Evolutionary conservation across 257 asterid genomes (phyloP), one percentile per base, ranked within the genome.

Genomic region (Verbascum thapsus): DNA sequence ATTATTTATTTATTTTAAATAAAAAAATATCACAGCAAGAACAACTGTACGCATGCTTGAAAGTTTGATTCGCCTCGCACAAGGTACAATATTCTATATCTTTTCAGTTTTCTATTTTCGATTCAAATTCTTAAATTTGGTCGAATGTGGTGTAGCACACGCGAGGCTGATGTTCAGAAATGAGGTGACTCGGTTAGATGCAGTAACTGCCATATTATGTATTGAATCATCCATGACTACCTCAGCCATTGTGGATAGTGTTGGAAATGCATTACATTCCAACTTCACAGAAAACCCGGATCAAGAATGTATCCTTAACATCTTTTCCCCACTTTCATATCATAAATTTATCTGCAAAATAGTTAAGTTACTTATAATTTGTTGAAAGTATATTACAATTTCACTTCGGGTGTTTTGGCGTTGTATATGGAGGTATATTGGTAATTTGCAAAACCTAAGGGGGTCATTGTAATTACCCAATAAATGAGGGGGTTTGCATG

Each of bases 51-150:
- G 96, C 71, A 92, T 89, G 99, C 84, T 92, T 83, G 99, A 92
- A 78, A 92, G 99, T 76, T 78, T 92, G 85, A 92, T 92, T 75
- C 90, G 97, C 71, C 96, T 92, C 72, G 99, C 99, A 64, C 99
- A 89, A 79, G 98, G 98, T 91, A 74, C 48, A 43, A 22, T 53
- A 13, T 53, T 55, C 52, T 47, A 61, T 62, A 15, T 57, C 19
- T 13, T 37, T 41, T 68, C 72, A 15, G 37, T 66, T 41, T 67
- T 65, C 39, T 3, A 6, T 43, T 7, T 61, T 32, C 22, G 66
- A n/a, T 50, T 34, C 23, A 50, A 8, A 45, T 58, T 75, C 57
- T 40, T 65, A 59, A 72, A 63, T 60, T 72, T 67, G 71, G 71
- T 38, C 30, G 49, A 62, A n/a, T 70, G 53, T 67, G 74, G 45